phyloP scores from a whole-genome alignment of 768 basidiomycete genomes.

The Cystofilobasidium ferigula region DNA sequence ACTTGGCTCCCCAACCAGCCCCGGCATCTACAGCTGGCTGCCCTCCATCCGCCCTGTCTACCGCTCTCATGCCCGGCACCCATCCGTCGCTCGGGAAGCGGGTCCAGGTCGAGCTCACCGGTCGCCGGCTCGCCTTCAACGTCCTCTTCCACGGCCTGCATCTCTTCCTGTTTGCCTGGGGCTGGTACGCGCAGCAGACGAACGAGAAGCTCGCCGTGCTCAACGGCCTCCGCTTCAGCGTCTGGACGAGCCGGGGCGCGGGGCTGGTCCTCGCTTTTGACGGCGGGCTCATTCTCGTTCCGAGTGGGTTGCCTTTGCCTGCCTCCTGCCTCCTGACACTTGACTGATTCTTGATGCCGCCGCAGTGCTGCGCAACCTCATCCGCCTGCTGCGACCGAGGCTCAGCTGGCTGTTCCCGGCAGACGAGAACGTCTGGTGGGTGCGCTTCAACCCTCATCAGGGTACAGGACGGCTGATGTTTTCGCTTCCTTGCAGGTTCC shows the following conservation, averaged over 20 bases:
- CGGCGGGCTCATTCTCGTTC: constrained; percentile 73
- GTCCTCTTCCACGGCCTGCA: constrained; percentile 3
- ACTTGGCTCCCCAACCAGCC: no score
- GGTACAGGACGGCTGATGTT: not conserved
- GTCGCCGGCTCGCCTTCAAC: constrained; percentile 15
- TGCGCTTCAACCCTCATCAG: not conserved
- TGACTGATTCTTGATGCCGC: not conserved
- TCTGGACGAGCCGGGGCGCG: constrained; percentile 83
- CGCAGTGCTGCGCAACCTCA: constrained; percentile 66
- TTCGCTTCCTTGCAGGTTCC: constrained; percentile 38
- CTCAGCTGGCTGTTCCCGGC: constrained; percentile 75
- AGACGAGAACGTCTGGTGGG: constrained; percentile 88
- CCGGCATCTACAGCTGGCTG: no score
- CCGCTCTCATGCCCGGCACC: not conserved
- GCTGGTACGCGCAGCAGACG: constrained; percentile 68
- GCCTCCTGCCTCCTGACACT: not conserved
- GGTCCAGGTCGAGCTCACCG: constrained; percentile 10
- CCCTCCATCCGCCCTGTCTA: not conserved
- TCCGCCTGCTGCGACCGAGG: constrained; percentile 69
- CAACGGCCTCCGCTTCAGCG: constrained; percentile 68
- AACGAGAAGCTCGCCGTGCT: constrained; percentile 59
- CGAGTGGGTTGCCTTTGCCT: constrained; percentile 40
- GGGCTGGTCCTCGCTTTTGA: constrained; percentile 81
- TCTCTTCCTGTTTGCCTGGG: constrained; percentile 48
- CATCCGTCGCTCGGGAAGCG: not conserved